Conservation (phyloP, 2,329 filamentous ascomycete species). For the Neoascochyta sp. region DNA sequence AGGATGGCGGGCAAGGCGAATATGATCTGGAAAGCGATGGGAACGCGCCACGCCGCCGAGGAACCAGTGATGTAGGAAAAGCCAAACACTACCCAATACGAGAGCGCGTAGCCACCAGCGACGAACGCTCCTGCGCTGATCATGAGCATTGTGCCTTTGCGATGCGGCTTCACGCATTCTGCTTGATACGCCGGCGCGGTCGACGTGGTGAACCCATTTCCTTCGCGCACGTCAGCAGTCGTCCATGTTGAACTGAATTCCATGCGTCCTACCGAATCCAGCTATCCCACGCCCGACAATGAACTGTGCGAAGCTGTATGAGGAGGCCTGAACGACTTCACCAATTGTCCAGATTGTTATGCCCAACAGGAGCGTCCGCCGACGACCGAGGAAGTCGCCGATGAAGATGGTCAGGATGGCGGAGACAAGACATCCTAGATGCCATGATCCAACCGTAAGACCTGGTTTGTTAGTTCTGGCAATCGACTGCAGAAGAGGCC, state of each 20-base stretch:
- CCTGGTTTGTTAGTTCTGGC: constrained; percentile 11
- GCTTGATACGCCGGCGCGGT: constrained; percentile 54
- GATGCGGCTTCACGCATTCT: constrained; percentile 44
- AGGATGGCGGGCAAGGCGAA: constrained; percentile 54
- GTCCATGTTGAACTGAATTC: no score
- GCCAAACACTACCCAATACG: constrained; percentile 54
- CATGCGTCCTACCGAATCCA: constrained; percentile 50
- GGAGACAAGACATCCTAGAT: constrained; percentile 57
- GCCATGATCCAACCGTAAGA: constrained; percentile 30
- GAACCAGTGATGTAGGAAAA: constrained; percentile 44
- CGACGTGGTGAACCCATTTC: constrained; percentile 52
- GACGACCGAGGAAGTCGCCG: constrained; percentile 50
- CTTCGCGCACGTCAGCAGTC: constrained; percentile 17
- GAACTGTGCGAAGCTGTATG: constrained; percentile 48
- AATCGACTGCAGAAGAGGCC: background rate
- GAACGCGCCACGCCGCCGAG: constrained; percentile 50
- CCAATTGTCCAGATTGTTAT: constrained; percentile 50
- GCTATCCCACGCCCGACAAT: constrained; percentile 49
- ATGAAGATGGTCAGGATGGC: constrained; percentile 50
- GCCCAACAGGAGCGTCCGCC: constrained; percentile 49
- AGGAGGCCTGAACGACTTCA: constrained; percentile 48
- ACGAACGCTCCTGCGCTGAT: constrained; percentile 51
- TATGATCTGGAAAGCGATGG: constrained; percentile 56
- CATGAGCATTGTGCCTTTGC: constrained; percentile 47
- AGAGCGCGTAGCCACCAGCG: constrained; percentile 47